Base-by-base conservation (phyloP, 768 basidiomycete species). In the Asterophora parasitica region DNA sequence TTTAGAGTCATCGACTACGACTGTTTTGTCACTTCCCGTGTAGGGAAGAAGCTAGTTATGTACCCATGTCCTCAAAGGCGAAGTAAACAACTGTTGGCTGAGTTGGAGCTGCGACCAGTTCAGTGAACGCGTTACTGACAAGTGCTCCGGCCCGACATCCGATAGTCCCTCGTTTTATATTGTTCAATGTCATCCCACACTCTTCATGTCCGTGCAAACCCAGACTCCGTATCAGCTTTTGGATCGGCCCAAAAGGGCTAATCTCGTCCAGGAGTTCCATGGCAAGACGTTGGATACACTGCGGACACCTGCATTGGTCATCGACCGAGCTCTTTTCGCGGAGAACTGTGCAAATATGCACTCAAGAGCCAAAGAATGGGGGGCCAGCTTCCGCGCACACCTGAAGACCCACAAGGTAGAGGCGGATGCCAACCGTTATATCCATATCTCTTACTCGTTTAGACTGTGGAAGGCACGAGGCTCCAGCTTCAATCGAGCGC, bases 361-460 rank as follows among this genome's bases (percentile, higher is more conserved):
- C 54, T 62, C 69, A 41, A 81, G 78, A 34, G 79, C 86, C 11
- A 72, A 72, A 46, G 71, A 73, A 20, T 85, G 84, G 76, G 82
- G 82, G 2, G 82, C 86, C 12, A 70, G 59, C 7, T 92, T 93
- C 63, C 73, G 91, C 40, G 87, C 83, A 4, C 92, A 93, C 64
- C 74, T 93, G 44, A 94, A 93, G 67, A 87, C 85, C 0, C 86
- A 89, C 61, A 89, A 89, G 74, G 85, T 82, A 60, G 20, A 45
- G 30, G 44, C 19, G 38, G 48, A 53, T 13, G 12, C 11, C 12
- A 28, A 28, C 12, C 26, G 13, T 28, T 11, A 5, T 13, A 17
- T 7, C 28, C 17, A 23, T 28, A 4, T 38, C 15, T 35, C 44
- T 36, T 26, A 37, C n/a, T 16, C 16, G 16, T 37, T 15, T 53